Evolutionary conservation across 257 asterid genomes (phyloP).

Genomic region (Ehretia macrophylla): DNA sequence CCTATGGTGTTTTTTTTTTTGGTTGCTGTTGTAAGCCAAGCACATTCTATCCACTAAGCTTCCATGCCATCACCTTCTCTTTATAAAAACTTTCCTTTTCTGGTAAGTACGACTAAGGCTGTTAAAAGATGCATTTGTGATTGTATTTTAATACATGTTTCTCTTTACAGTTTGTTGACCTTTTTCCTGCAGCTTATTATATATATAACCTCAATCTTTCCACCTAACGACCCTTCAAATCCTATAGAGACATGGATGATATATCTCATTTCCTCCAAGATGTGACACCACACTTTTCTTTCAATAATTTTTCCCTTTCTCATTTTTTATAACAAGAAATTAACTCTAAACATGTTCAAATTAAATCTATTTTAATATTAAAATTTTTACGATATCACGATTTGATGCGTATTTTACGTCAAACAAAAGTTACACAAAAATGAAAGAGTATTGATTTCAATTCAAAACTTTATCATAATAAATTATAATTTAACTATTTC

Average conservation of each 20-base stretch:
- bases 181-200: slow-evolving; percentile 1
- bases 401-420: no score
- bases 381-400: no score
- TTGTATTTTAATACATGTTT: not conserved
- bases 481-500: no score
- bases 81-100: slow-evolving; percentile 4
- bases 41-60: slow-evolving; percentile 45
- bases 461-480: no score
- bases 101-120: slow-evolving; percentile 13
- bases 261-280: not conserved
- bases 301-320: no score
- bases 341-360: no score
- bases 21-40: not conserved
- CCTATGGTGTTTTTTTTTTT: slow-evolving; percentile 3
- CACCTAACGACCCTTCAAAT: slow-evolving; percentile 14
- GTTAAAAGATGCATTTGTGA: not conserved
- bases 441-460: no score
- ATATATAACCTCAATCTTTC: not conserved
- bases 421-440: no score
- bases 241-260: slow-evolving; percentile 9
- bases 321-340: no score
- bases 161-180: slow-evolving; percentile 10
- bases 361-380: no score
- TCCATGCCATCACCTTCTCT: slow-evolving; percentile 4
- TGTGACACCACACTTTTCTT: not conserved